Evolutionary conservation across 306 rosid species (phyloP).

Genomic region (Vachellia collinsii): DNA sequence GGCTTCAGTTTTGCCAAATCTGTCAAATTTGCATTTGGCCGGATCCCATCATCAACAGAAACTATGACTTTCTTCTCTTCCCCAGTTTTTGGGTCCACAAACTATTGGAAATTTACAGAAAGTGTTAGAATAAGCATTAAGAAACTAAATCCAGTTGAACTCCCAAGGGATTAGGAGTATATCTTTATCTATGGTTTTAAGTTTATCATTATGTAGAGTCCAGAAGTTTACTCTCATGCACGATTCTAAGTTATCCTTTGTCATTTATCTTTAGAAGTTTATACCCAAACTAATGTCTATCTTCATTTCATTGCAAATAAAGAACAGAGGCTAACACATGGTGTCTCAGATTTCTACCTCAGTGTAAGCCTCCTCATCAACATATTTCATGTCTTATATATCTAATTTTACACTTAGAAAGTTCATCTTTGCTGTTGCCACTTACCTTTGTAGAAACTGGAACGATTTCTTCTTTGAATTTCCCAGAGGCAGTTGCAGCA

Average conservation of each 20-base stretch:
- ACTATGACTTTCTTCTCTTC: conserved; percentile 64
- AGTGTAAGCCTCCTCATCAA: not conserved
- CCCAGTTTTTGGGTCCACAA: conserved; percentile 88
- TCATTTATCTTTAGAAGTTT: not conserved
- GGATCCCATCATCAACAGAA: conserved; percentile 83
- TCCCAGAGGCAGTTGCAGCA: conserved; percentile 77
- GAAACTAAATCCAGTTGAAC: not conserved
- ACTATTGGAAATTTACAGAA: conserved; percentile 44
- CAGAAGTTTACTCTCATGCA: not conserved
- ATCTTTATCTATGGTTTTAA: not conserved
- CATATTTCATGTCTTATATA: not conserved
- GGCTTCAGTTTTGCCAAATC: conserved; percentile 84
- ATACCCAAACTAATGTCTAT: not conserved
- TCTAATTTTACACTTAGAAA: conserved; percentile 6
- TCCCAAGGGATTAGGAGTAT: not conserved
- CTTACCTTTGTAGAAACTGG: conserved; percentile 84
- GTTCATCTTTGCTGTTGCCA: conserved; percentile 28
- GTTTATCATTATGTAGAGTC: not conserved
- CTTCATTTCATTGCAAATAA: not conserved
- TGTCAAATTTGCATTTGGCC: conserved; percentile 61
- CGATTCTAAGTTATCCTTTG: not conserved
- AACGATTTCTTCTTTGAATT: conserved; percentile 87
- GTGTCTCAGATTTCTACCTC: not conserved
- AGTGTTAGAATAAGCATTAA: not conserved
- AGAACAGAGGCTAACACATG: not conserved